Evolutionary conservation across 164 flowering plant species (phyloP).

Genomic region (Tetrastigma voinierianum): DNA sequence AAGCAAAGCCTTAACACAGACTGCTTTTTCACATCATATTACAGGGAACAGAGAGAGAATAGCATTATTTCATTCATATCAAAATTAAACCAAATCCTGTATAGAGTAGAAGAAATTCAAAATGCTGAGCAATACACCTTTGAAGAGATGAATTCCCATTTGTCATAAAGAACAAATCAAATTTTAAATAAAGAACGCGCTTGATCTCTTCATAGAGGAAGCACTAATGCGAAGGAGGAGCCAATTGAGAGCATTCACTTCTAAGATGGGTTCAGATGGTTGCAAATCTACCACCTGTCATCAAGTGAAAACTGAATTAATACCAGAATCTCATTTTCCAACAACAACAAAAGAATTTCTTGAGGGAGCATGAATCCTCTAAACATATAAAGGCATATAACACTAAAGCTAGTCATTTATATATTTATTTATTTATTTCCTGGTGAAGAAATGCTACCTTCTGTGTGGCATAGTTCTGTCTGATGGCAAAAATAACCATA

Average conservation of each 20-base stretch:
- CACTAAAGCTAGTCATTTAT: too few species aligned
- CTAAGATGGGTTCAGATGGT: constrained; percentile 56
- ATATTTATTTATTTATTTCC: too few species aligned
- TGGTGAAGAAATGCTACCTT: too few species aligned
- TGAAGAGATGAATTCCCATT: constrained; percentile 2
- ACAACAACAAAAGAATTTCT: too few species aligned
- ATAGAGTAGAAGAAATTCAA: not conserved
- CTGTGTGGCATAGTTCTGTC: too few species aligned
- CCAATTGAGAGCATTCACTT: not conserved
- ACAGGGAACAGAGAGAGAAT: not conserved
- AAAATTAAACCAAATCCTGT: not conserved
- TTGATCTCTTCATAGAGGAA: not conserved
- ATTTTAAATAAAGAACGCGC: not conserved
- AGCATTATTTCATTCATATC: not conserved
- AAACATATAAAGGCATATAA: too few species aligned
- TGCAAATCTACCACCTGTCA: constrained; percentile 59
- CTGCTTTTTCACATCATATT: not conserved
- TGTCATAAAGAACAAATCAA: not conserved
- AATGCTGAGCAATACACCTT: constrained; percentile 4
- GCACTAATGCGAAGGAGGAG: not conserved
- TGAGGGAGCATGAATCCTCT: too few species aligned
- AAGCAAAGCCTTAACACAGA: not conserved
- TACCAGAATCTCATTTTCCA: too few species aligned
- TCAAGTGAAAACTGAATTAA: constrained; percentile 3
- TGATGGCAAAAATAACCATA: too few species aligned